Conservation (phyloP, 2,329 filamentous ascomycete genomes). For the Aureobasidium mangrovei region DNA sequence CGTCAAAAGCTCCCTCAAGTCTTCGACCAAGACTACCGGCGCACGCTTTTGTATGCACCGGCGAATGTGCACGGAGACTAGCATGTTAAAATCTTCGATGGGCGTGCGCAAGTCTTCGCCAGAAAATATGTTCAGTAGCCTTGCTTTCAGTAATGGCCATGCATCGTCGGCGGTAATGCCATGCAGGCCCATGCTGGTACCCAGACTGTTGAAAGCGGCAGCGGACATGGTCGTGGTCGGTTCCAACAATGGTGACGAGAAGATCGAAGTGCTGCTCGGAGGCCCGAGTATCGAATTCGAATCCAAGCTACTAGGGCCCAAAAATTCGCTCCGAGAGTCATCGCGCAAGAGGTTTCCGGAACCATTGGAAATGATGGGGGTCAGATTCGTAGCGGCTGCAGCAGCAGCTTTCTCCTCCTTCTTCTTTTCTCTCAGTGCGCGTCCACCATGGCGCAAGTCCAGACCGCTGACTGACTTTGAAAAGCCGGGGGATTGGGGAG, state of each 20-base stretch:
- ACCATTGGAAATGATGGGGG: constrained; percentile 25
- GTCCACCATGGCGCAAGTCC: constrained; percentile 67
- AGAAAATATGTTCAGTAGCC: constrained; percentile 69
- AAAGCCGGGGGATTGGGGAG: constrained; percentile 68
- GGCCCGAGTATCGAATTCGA: constrained; percentile 18
- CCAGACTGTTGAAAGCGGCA: constrained; percentile 36
- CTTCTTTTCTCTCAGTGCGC: constrained; percentile 66
- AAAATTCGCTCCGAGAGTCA: constrained; percentile 17
- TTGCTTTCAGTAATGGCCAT: constrained; percentile 71
- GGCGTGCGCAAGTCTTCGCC: constrained; percentile 72
- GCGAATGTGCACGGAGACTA: constrained; percentile 71
- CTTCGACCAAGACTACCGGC: constrained; percentile 63
- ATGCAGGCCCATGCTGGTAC: constrained; percentile 38
- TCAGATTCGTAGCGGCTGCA: constrained; percentile 26
- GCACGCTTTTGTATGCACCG: constrained; percentile 66
- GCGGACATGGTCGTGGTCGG: constrained; percentile 26
- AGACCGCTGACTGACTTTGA: constrained; percentile 74
- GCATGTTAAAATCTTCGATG: constrained; percentile 72
- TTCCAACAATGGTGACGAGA: constrained; percentile 24
- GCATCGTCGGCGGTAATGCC: constrained; percentile 59
- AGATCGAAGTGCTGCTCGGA: constrained; percentile 23
- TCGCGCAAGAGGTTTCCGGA: constrained; percentile 17
- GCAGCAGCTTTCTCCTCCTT: constrained; percentile 43
- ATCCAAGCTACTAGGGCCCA: constrained; percentile 19
- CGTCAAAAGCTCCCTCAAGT: constrained; percentile 64